Evolutionary conservation across 1,284 basidiomycete genomes (phyloP), one percentile per base, ranked within the genome.

Genomic region (Cerioporus squamosus): DNA sequence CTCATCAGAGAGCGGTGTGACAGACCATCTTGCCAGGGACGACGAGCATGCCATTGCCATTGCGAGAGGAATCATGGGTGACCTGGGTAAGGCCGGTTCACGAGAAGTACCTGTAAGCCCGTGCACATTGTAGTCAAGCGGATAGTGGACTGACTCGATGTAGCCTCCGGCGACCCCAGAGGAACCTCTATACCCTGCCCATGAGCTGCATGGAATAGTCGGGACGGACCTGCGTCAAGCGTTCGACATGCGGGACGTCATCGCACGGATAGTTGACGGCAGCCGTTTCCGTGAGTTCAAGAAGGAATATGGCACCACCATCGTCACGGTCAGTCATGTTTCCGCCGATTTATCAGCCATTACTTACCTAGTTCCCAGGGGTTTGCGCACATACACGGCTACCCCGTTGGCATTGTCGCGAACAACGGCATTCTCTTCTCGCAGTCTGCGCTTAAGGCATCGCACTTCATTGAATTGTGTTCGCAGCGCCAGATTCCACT

Each of bases 351-450:
- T n/a, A n/a, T 29, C 29, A 29, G 10, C n/a, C 10, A 29, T 29
- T 4, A 7, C 29, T 29, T 7, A 29, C 29, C 29, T 1, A 29
- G 29, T 29, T 36, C 20, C 46, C 44, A 93, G 91, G 93, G 93
- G n/a, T 95, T 95, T 71, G 94, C 94, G 17, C 85, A 92, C 72
- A 83, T 97, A 40, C 94, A 95, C 70, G 94, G 94, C 2, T 93
- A 93, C 70, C 84, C 88, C 51, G 91, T 95, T 38, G 94, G 93
- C 6, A 94, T 97, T 61, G 83, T 97, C 36, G 96, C 90, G 40
- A 98, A 98, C 77, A 96, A 96, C 68, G 95, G 95, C 61, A 95
- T 97, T 58, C 78, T 98, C 23, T 95, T 98, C 75, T 96, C 94
- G 4, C 93, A 94, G 4, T 95, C 94, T 1, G 95, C 95, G 1